These are phyloP conservation scores for Gymnopilus junonius DNA, from an alignment of 768 basidiomycete species.

Conservation along the genomic window DNA sequence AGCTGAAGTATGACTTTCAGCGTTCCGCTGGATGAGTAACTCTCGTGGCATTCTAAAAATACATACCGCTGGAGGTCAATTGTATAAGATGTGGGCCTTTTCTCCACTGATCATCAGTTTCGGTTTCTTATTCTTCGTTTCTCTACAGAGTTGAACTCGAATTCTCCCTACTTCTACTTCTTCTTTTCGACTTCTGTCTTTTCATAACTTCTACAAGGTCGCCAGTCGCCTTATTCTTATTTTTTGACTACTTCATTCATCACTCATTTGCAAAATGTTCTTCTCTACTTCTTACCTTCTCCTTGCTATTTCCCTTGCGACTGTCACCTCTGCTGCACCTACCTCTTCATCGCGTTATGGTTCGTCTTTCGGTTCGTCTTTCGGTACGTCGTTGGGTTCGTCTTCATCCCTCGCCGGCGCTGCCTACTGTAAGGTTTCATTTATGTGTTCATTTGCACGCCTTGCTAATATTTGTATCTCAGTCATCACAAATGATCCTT, in stretches of 20 bases:
- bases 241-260: background rate
- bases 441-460: background rate
- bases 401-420: conserved; percentile 28
- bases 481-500: conserved; percentile 57
- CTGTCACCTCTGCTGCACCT: background rate
- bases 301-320: background rate
- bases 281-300: background rate
- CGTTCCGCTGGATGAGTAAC: background rate
- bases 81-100: background rate
- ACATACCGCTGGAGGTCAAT: background rate
- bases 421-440: conserved; percentile 28
- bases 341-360: background rate
- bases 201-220: background rate
- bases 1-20: background rate
- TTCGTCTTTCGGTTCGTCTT: background rate
- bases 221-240: background rate
- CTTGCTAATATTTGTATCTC: background rate
- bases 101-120: background rate
- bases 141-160: conserved; percentile 5
- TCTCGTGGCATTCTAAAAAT: background rate
- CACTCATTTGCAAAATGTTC: background rate
- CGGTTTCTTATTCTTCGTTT: background rate
- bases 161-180: background rate
- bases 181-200: background rate
- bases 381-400: background rate